Conservation (phyloP, 2,329 filamentous ascomycete genomes). For the Myriosclerotinia duriaeana region DNA sequence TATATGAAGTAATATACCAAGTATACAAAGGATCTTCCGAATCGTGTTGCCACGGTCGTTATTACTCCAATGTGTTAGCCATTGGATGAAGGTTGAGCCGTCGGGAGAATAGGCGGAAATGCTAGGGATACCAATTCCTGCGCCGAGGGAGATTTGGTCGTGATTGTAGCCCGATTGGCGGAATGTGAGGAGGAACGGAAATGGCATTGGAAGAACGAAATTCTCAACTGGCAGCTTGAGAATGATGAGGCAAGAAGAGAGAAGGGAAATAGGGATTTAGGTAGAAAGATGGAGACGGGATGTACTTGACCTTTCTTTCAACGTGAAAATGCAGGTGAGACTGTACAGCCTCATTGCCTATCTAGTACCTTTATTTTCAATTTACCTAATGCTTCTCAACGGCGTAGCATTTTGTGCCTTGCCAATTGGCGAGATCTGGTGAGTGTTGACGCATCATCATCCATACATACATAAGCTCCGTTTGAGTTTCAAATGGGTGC, state of each 20-base stretch:
- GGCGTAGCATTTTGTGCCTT: neutral
- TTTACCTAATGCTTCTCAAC: neutral
- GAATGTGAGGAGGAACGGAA: neutral
- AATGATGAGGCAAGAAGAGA: neutral
- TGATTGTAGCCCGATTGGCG: neutral
- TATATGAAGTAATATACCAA: neutral
- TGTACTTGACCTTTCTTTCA: neutral
- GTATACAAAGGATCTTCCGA: neutral
- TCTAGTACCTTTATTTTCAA: neutral
- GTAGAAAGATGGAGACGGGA: neutral
- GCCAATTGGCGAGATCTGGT: too few species aligned
- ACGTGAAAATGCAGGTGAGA: neutral
- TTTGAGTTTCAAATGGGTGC: too few species aligned
- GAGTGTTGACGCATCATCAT: too few species aligned
- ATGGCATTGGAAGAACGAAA: neutral
- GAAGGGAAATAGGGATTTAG: neutral
- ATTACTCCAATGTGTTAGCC: neutral
- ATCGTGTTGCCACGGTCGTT: neutral
- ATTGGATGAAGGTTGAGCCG: neutral
- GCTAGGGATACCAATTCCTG: neutral
- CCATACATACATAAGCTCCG: too few species aligned
- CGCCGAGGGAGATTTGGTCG: neutral
- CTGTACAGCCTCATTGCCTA: neutral
- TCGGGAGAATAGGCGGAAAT: neutral
- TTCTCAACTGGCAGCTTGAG: neutral